Evolutionary conservation across 2,329 filamentous ascomycete genomes (phyloP).

Genomic region (Talaromyces sp.): DNA sequence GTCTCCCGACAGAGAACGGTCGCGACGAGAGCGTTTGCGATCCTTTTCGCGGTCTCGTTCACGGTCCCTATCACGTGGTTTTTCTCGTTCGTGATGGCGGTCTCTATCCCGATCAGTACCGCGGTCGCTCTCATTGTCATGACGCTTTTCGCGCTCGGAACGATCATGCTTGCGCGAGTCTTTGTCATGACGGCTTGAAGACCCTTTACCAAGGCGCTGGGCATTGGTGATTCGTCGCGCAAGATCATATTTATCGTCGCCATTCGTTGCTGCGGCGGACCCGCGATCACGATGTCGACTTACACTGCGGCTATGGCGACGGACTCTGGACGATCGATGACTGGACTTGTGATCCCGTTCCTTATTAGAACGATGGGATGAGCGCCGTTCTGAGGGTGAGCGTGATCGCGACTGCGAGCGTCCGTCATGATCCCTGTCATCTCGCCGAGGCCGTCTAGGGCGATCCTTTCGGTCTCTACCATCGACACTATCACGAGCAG

Average conservation of each 20-base stretch:
- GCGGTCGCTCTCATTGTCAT: conserved; percentile 24
- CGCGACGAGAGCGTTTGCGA: conserved; percentile 40
- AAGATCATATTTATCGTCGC: conserved; percentile 25
- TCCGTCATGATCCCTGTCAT: conserved; percentile 41
- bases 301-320: conserved; percentile 40
- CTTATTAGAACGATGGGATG: conserved; percentile 60
- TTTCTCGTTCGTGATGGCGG: conserved; percentile 40
- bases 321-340: conserved; percentile 38
- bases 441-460: conserved; percentile 21
- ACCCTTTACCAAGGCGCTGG: conserved; percentile 27
- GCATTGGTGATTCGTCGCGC: conserved; percentile 27
- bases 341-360: conserved; percentile 49
- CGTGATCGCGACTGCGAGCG: conserved; percentile 52
- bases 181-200: conserved; percentile 30
- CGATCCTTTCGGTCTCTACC: conserved; percentile 25
- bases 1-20: conserved; percentile 36
- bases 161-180: conserved; percentile 26
- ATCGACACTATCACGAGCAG: conserved; percentile 24
- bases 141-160: conserved; percentile 24
- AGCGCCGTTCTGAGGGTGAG: conserved; percentile 60
- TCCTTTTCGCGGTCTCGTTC: conserved; percentile 35
- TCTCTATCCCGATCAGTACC: conserved; percentile 37
- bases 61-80: conserved; percentile 27
- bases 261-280: conserved; percentile 25
- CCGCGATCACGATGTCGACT: conserved; percentile 35